Conservation (phyloP, 345 rosid genomes). For the Citrus sp. region DNA sequence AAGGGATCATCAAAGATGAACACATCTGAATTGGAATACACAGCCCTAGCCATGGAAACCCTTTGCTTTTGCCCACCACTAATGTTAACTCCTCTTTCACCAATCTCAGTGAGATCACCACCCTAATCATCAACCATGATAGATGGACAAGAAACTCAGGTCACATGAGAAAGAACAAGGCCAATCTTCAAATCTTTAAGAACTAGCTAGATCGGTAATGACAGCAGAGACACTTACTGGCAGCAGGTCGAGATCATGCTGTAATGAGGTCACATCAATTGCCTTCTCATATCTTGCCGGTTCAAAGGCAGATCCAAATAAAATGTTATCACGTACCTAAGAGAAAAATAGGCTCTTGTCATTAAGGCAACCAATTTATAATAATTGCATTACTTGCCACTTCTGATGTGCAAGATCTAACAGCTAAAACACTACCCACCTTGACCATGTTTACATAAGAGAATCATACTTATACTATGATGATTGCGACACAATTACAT, state of each 20-base stretch:
- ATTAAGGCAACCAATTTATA: slow-evolving; percentile 12
- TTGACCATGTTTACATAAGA: background rate
- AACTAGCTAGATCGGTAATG: background rate
- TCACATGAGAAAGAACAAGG: background rate
- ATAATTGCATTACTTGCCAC: background rate
- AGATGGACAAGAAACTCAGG: slow-evolving; percentile 18
- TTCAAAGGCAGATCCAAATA: slow-evolving; percentile 88
- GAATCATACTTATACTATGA: background rate
- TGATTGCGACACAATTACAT: background rate
- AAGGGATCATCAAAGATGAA: slow-evolving; percentile 95
- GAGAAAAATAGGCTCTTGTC: slow-evolving; percentile 5
- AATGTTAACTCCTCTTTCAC: slow-evolving; percentile 99
- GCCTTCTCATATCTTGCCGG: slow-evolving; percentile 70
- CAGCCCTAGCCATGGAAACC: slow-evolving; percentile 98
- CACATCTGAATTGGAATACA: slow-evolving; percentile 87
- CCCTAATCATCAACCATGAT: slow-evolving; percentile 56
- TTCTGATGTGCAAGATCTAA: background rate
- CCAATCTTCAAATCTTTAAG: slow-evolving; percentile 12
- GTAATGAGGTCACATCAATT: slow-evolving; percentile 85
- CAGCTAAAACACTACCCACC: background rate
- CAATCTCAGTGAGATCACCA: slow-evolving; percentile 99
- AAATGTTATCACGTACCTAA: slow-evolving; percentile 90
- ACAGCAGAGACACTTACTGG: slow-evolving; percentile 58
- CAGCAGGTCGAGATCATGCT: slow-evolving; percentile 87
- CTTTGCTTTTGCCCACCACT: slow-evolving; percentile 99